Evolutionary conservation across 768 basidiomycete genomes (phyloP).

Genomic region (Boletus fagicola): DNA sequence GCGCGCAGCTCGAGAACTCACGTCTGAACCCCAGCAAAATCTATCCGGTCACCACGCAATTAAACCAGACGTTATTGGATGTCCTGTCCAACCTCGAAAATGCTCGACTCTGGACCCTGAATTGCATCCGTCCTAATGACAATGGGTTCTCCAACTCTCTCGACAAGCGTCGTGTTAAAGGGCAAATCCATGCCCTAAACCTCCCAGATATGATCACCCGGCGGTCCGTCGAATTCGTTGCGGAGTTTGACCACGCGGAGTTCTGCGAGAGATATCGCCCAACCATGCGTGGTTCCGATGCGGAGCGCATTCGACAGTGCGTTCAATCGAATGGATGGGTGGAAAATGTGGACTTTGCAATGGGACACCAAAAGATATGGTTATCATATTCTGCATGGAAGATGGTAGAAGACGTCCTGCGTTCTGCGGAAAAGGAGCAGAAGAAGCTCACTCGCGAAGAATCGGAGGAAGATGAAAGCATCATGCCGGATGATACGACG

Average conservation of each 20-base stretch:
- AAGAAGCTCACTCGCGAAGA: conserved; percentile 40
- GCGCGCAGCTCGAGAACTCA: conserved; percentile 34
- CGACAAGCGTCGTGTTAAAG: conserved; percentile 60
- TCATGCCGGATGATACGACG: conserved; percentile 38
- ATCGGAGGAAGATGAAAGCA: conserved; percentile 48
- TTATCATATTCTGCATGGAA: conserved; percentile 58
- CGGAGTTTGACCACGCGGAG: conserved; percentile 45
- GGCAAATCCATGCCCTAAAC: conserved; percentile 52
- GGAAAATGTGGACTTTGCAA: conserved; percentile 52
- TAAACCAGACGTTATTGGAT: conserved; percentile 52
- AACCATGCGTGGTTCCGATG: conserved; percentile 46
- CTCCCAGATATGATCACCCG: conserved; percentile 53
- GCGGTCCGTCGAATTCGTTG: conserved; percentile 49
- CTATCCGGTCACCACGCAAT: conserved; percentile 58
- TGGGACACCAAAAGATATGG: conserved; percentile 56
- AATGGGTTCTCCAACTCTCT: conserved; percentile 61
- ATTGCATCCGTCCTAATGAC: conserved; percentile 65
- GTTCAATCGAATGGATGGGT: conserved; percentile 50
- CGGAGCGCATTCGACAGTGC: conserved; percentile 50
- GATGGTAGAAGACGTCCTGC: conserved; percentile 54
- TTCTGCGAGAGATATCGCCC: conserved; percentile 56
- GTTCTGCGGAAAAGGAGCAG: conserved; percentile 49
- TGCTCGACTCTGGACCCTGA: conserved; percentile 51
- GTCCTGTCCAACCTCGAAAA: conserved; percentile 46
- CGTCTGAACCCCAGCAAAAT: conserved; percentile 50